Base-by-base conservation (phyloP, 2,329 filamentous ascomycete species). In the Didymosphaeria variabile region DNA sequence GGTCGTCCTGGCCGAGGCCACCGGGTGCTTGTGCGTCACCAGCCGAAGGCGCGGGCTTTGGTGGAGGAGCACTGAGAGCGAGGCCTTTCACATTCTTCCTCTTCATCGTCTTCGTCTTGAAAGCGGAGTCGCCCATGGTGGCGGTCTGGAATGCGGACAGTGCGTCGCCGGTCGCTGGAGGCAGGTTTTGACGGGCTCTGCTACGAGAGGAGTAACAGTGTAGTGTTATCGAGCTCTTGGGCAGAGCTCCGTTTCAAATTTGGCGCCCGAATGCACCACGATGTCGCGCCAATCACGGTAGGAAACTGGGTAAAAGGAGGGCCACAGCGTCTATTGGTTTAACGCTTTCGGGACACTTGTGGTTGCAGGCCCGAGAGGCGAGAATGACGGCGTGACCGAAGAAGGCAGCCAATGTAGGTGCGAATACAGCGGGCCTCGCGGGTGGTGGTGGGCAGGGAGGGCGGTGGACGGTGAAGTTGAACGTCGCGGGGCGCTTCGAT, bases 71-170 rank as follows among this genome's bases (percentile, higher is more conserved):
- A 73, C 88, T 94, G 76, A 99, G 85, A 68, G 93, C 94, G 54
- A 99, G 90, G 40, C 94, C 94, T 83, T 98, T 98, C 80, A 97
- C 91, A 79, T 99, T 99, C 88, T 98, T 97, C 85, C 94, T 91
- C 89, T 97, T 98, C 90, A 99, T 91, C 64, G 95, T 96, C 77
- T 87, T 84, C 59, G 86, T 83, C 77, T 88, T 86, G 80, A 90
- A 88, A 57, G 82, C 80, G 36, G 72, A 72, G 75, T 89, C 86
- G 66, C 85, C 83, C 85, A 88, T 88, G 69, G 63, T 67, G 65
- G 53, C 54, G 66, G 62, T 61, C 59, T 62, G 64, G 66, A 61
- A 66, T 61, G 55, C 63, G 59, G 67, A 67, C 44, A 50, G 58
- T 32, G 52, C 55, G 59, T 57, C 46, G 55, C 38, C 36, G 57